Base-by-base conservation (phyloP, 2,329 filamentous ascomycete species). In the Nemania bipapillata region DNA sequence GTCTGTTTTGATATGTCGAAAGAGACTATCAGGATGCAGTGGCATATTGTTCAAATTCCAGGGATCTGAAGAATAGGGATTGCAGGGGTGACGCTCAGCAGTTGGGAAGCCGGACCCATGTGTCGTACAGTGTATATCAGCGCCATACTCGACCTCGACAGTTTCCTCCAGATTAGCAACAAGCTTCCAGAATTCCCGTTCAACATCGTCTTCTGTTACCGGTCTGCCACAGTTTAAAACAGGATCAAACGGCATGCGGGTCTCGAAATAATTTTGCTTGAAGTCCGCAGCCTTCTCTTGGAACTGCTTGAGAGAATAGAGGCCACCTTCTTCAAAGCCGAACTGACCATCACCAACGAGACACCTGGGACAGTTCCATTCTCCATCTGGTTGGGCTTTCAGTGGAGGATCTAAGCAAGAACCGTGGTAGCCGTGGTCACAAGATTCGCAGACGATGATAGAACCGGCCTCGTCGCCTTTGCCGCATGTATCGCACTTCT, bases 61-160 rank as follows among this genome's bases (percentile, higher is more conserved):
- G 0, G 92, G 92, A 80, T 98, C 93, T 1, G 90, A 91, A 0
- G 95, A 90, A 79, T 97, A 97, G 0, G 91, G 86, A 78, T 97
- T 92, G 55, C 90, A 89, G 0, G 96, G 96, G 68, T 97, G 91
- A 76, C 91, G 93, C 79, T 99, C 96, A 8, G 96, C 90, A 0
- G 95, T 98, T 0, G 96, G 96, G 75, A 99, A 99, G 0, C 95
- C 96, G 71, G 95, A 98, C 8, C 96, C 96, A 77, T 99, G 96
- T 0, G 96, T 99, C 0, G 96, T 98, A 59, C 94, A 97, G 79
- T 99, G 96, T 61, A 99, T 97, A 76, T 99, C 96, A 9, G 96
- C 96, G 45, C 96, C 96, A 76, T 99, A 99, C 78, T 99, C 96
- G 1, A 99, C 96, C 79, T 98, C 96, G 1, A 98, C 94, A 0